Base-by-base conservation (phyloP, 1,284 basidiomycete species). In the Fomitiporia mediterranea region DNA sequence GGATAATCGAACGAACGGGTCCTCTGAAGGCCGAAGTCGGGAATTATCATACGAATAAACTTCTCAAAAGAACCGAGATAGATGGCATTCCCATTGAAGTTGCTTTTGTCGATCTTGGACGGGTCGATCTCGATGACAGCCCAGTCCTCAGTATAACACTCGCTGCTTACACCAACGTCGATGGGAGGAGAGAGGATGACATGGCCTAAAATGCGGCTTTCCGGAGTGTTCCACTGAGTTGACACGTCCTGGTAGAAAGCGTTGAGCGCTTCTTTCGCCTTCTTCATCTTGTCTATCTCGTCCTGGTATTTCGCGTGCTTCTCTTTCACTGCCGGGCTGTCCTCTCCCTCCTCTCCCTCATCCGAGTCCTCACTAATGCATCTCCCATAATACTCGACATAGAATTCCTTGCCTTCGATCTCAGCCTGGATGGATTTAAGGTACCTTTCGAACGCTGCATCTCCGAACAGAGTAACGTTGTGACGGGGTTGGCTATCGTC, bases 41-140 rank as follows among this genome's bases (percentile, higher is more conserved):
- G 64, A 59, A 23, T 51, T 2, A 35, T 23, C 2, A 19, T 57
- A 39, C 62, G 59, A 9, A 47, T 48, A 3, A 30, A 6, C 35
- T 28, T 3, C 17, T 51, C 9, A 49, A 52, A 13, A 28, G 58
- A 57, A 21, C 66, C 64, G 19, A 70, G 64, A 59, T 69, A 65
- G 27, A 71, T 61, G 27, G 51, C 53, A 58, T 68, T 69, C 37
- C 67, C 68, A 46, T 61, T 34, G 58, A 65, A 63, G 51, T 49
- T 55, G 64, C 7, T 58, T 57, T 53, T 61, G 56, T 59, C 53
- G 55, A 74, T 57, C 64, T 66, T 73, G 61, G 59, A 17, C 39
- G 65, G 47, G 61, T 69, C 55, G n/a, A 72, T 60, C 60, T 70
- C 49, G 63, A 76, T 57, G 38, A 74, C 58, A 4, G 62, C 72